Conservation (phyloP, 2,329 filamentous ascomycete species). For the Orbilia ellipsospora region DNA sequence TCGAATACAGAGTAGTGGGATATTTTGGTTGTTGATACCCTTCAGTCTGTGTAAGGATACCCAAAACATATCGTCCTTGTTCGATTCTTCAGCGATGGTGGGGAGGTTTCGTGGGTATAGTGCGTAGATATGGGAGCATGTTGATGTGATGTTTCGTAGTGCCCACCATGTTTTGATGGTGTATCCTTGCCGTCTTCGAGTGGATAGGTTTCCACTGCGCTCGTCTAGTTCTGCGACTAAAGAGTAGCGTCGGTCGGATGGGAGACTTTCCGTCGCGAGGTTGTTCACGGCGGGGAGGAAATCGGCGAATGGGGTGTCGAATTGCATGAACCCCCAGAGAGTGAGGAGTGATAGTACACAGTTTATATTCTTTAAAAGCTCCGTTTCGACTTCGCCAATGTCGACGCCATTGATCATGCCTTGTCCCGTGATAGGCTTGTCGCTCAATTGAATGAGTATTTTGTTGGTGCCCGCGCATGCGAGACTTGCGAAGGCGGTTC, state of each 20-base stretch:
- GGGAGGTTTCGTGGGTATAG: conserved; percentile 46
- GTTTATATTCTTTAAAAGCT: conserved; percentile 55
- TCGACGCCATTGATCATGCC: conserved; percentile 56
- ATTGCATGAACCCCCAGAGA: conserved; percentile 56
- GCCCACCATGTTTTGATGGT: conserved; percentile 55
- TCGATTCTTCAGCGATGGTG: conserved; percentile 27
- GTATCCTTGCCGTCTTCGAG: conserved; percentile 40
- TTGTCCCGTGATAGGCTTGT: conserved; percentile 51
- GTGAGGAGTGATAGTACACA: conserved; percentile 49
- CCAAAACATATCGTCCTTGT: conserved; percentile 49
- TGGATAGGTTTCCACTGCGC: conserved; percentile 46
- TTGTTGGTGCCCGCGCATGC: conserved; percentile 46
- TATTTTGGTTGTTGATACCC: conserved; percentile 52
- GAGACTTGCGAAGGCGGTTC: conserved; percentile 50
- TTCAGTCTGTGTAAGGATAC: conserved; percentile 48
- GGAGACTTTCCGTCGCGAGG: conserved; percentile 42
- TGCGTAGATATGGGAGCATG: conserved; percentile 54
- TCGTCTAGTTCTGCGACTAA: conserved; percentile 49
- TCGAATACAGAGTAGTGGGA: conserved; percentile 43
- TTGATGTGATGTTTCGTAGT: conserved; percentile 50
- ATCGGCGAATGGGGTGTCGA: conserved; percentile 55
- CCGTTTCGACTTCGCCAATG: conserved; percentile 55
- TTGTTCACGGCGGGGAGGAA: conserved; percentile 47
- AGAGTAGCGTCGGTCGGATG: conserved; percentile 40
- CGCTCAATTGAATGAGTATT: conserved; percentile 44